Base-by-base conservation (phyloP, 73 alveolate species). In the Paramecium caudatum region DNA sequence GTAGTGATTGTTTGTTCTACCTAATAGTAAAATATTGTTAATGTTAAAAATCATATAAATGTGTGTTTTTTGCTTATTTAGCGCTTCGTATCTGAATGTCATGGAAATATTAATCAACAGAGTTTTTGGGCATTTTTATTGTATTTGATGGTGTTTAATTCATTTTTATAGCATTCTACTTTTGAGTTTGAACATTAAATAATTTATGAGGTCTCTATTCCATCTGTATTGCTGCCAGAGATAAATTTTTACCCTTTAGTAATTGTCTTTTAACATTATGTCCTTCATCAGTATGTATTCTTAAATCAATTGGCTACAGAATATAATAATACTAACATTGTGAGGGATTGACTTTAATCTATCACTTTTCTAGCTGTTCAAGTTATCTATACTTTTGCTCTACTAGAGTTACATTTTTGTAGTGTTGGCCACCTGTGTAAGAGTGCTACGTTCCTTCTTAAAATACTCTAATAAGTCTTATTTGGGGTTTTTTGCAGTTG, bases 251-350 rank as follows among this genome's bases (percentile, higher is more conserved):
- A 1, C 88, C 88, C 30, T 74, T 74, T 0, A 74, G 30, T 7
- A 39, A 16, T 41, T 37, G 32, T 74, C 65, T 74, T 45, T 74
- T 41, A 10, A 21, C 10, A 37, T 5, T 74, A 37, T 74, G 36
- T 10, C 88, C 88, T 5, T 74, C 88, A 15, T 74, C 88, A 5
- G 88, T 74, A 30, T 37, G 19, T 7, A 74, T 74, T 25, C 88
- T 30, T 37, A 41, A 37, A 43, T 37, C 88, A 10, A 39, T 6
- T 36, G 47, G 19, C 39, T 36, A 74, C 13, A 30, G 49, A n/a
- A 65, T 32, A 27, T 55, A 21, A 19, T 23, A 23, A 33, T 10
- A 13, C 34, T 65, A 15, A 47, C 46, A 74, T 74, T 36, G 7
- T 36, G 47, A 7, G 8, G 5, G 5, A 12, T 8, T 19, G 88